Conservation (phyloP, 2,329 filamentous ascomycete genomes). For the Tolypocladium nubicola region DNA sequence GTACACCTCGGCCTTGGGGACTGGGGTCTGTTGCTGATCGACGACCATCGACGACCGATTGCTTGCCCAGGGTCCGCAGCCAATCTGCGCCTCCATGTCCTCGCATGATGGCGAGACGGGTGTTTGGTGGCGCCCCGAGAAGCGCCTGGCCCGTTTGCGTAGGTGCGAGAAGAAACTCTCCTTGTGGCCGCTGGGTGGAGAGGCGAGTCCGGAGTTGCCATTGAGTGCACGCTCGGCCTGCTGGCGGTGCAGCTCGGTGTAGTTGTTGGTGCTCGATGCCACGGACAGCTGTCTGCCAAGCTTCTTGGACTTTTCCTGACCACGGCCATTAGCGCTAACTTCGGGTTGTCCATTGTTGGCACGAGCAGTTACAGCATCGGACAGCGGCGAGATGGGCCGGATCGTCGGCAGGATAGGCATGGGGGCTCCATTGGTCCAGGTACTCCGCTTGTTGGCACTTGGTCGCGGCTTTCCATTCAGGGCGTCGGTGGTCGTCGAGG, state of each 20-base stretch:
- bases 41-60: slow-evolving; percentile 77
- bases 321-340: slow-evolving; percentile 20
- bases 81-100: slow-evolving; percentile 86
- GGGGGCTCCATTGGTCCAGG: slow-evolving; percentile 88
- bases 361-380: slow-evolving; percentile 83
- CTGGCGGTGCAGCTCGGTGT: slow-evolving; percentile 78
- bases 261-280: slow-evolving; percentile 86
- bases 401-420: slow-evolving; percentile 96
- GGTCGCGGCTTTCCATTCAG: slow-evolving; percentile 23
- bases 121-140: slow-evolving; percentile 83
- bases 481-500: slow-evolving; percentile 29
- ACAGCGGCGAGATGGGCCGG: slow-evolving; percentile 89
- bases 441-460: slow-evolving; percentile 68
- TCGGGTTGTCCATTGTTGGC: slow-evolving; percentile 57
- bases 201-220: slow-evolving; percentile 64
- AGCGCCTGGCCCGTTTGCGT: slow-evolving; percentile 79
- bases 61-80: slow-evolving; percentile 79
- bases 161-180: slow-evolving; percentile 98
- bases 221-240: slow-evolving; percentile 87
- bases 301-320: slow-evolving; percentile 72
- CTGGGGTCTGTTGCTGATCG: slow-evolving; percentile 43
- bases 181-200: slow-evolving; percentile 70
- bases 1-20: slow-evolving; percentile 44
- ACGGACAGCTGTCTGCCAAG: slow-evolving; percentile 90
- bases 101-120: slow-evolving; percentile 71